Base-by-base conservation (phyloP, 768 basidiomycete species). In the Kwoniella botswanensis region DNA sequence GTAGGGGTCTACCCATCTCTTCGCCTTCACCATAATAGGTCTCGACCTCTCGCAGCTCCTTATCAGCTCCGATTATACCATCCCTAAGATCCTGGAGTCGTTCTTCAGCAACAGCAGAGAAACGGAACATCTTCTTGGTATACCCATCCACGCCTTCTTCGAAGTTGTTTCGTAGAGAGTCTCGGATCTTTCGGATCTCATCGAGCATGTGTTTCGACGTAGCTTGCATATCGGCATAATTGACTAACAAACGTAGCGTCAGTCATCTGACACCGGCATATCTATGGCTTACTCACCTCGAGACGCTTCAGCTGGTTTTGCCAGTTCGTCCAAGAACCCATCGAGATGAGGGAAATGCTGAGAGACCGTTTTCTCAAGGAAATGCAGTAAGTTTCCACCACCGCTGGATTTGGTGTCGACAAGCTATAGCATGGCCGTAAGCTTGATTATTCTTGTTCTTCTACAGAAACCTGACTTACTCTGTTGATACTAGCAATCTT, bases 381-480 rank as follows among this genome's bases (percentile, higher is more conserved):
- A 98, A 84, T 98, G 95, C 1, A 99, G 87, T 46, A 98, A 86
- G 0, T 95, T 99, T 13, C 92, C 93, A 69, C 95, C 96, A 79
- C 94, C 91, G 54, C 93, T 88, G 4, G 94, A 96, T 84, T 99
- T 99, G 4, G 96, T 99, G 80, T 99, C 97, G 50, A 97, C 96
- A 64, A 99, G 87, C 94, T 96, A 43, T 44, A 60, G 29, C 29
- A 18, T 46, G 35, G n/a, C 43, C 41, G 35, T 63, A 1, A 70
- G 35, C 35, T 50, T 55, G 5, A 52, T 29, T 18, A 15, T 24
- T 29, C 18, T 52, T 18, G 17, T 0, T 18, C 12, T 58, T 56
- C 29, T 17, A 21, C 4, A 21, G 15, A 42, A 26, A 26, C 26
- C 26, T 35, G 13, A 72, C 85, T 72, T 77, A 90, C 94, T 88